Percentiles rank a stretch among this genome's conserved stretches.
These are phyloP conservation scores for Leishmania gerbilli DNA, from an alignment of 208 protist genomes.

Conservation along the genomic window DNA sequence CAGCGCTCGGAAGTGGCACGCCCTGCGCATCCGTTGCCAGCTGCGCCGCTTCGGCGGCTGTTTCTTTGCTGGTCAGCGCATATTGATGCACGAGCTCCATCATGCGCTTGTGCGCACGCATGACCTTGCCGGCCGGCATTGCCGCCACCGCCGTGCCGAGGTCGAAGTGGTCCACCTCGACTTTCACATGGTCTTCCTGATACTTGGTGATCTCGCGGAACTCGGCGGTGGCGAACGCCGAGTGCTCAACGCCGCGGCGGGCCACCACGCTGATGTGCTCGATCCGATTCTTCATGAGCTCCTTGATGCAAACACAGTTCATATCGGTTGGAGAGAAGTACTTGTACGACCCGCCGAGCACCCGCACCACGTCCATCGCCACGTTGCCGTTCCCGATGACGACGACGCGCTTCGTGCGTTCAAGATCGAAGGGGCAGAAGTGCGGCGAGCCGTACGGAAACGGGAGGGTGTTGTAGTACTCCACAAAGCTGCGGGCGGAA, in stretches of 20 bases:
- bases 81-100: slow-evolving; percentile 80
- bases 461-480: slow-evolving; percentile 97
- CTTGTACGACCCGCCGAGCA: slow-evolving; percentile 77
- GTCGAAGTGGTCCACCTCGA: slow-evolving; percentile 71
- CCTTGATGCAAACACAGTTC: slow-evolving; percentile 73
- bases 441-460: slow-evolving; percentile 76
- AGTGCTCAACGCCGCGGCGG: slow-evolving; percentile 88
- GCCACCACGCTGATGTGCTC: slow-evolving; percentile 80
- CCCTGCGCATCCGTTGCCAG: slow-evolving; percentile 34
- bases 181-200: slow-evolving; percentile 63
- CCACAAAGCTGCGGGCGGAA: slow-evolving; percentile 90
- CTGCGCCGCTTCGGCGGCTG: slow-evolving; percentile 17
- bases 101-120: slow-evolving; percentile 76
- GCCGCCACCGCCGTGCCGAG: slow-evolving; percentile 40
- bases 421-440: slow-evolving; percentile 76
- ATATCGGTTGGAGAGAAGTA: slow-evolving; percentile 93
- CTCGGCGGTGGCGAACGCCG: slow-evolving; percentile 95
- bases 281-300: slow-evolving; percentile 81
- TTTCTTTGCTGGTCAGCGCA: slow-evolving; percentile 8
- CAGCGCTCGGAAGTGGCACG: slow-evolving; percentile 12
- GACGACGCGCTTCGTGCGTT: slow-evolving; percentile 40
- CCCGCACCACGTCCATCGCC: slow-evolving; percentile 93
- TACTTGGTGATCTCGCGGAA: slow-evolving; percentile 94
- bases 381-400: slow-evolving; percentile 97
- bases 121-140: slow-evolving; percentile 32